Conservation (phyloP, 345 rosid species). For the Eucalyptus leucophloia region DNA sequence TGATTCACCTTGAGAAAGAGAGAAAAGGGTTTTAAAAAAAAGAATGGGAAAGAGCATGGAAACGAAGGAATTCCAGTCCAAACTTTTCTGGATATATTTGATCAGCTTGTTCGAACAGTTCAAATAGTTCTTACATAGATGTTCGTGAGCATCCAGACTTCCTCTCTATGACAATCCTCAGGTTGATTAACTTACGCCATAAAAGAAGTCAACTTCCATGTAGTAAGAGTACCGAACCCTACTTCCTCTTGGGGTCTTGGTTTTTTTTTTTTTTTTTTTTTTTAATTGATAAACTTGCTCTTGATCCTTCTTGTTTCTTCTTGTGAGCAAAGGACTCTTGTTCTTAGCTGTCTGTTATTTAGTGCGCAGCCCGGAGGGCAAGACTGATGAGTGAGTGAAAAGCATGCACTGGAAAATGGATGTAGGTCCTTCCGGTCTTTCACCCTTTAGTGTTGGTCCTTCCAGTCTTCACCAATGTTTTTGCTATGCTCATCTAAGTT, state of each 20-base stretch:
- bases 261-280: accelerated
- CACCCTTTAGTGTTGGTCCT: not conserved
- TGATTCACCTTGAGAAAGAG: not conserved
- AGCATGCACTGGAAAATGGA: not conserved
- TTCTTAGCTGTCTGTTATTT: not conserved
- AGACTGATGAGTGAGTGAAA: not conserved
- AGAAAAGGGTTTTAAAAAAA: accelerated
- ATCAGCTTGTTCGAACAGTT: not conserved
- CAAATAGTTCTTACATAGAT: not conserved
- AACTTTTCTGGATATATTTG: not conserved
- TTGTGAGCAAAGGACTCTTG: not conserved
- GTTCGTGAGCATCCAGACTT: not conserved
- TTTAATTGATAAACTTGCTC: accelerated
- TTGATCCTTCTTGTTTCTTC: not conserved
- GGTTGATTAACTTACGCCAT: not conserved
- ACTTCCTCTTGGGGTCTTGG: not conserved
- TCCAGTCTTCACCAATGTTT: not conserved
- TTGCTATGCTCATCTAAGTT: not conserved
- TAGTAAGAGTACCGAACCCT: not conserved
- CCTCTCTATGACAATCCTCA: not conserved
- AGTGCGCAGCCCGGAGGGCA: not conserved
- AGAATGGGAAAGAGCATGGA: not conserved
- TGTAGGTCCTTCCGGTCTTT: not conserved
- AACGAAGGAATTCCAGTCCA: not conserved
- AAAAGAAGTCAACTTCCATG: not conserved